phyloP scores from a whole-genome alignment of 768 basidiomycete species.

The Pholiota molesta region DNA sequence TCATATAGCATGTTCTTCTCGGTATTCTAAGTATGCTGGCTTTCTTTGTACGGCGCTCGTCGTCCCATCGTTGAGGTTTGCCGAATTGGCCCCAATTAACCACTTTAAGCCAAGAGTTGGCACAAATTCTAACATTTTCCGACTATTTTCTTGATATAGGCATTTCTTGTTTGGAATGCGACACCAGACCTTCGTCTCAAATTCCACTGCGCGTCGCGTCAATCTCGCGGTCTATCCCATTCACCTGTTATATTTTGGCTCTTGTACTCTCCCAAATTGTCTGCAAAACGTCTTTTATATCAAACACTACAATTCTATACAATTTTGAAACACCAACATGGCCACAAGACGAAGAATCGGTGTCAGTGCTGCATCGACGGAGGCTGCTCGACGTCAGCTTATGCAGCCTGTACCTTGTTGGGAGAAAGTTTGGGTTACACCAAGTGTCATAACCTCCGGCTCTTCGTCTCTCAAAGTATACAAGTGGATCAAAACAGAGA shows the following conservation, averaged over 20 bases:
- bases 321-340: slow-evolving; percentile 51
- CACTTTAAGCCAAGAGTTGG: too few relatives aligned
- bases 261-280: background rate
- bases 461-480: slow-evolving; percentile 63
- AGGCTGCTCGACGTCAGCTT: slow-evolving; percentile 81
- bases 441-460: slow-evolving; percentile 56
- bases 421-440: slow-evolving; percentile 76
- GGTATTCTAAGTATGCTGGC: too few relatives aligned
- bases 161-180: background rate
- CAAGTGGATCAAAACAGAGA: slow-evolving; percentile 84
- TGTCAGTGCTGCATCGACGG: slow-evolving; percentile 74
- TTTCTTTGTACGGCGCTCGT: too few relatives aligned
- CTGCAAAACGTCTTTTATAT: background rate
- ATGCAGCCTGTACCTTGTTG: slow-evolving; percentile 90
- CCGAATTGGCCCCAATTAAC: too few relatives aligned
- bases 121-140: background rate
- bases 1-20: background rate
- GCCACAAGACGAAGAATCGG: slow-evolving; percentile 77
- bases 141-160: background rate
- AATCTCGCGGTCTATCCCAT: background rate
- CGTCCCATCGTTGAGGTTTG: too few relatives aligned
- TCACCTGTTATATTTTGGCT: background rate
- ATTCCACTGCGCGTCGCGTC: background rate
- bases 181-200: background rate
- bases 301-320: background rate